Conservation (phyloP, 73 alveolate genomes). For the Paramecium biaurelia region DNA sequence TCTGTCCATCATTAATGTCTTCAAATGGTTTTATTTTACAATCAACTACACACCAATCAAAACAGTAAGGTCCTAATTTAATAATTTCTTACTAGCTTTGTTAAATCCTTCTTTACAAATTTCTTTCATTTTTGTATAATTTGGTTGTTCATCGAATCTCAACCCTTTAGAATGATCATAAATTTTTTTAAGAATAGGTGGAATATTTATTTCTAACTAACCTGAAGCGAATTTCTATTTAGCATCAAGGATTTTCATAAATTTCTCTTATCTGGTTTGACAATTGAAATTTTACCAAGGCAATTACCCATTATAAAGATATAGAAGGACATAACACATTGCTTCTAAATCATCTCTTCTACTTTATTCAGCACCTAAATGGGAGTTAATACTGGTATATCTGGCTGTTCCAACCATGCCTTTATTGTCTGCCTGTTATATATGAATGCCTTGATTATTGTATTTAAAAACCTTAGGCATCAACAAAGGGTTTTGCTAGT, state of each 20-base stretch:
- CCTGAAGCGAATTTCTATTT: conserved; percentile 45
- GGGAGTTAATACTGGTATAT: conserved; percentile 60
- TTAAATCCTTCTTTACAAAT: background rate
- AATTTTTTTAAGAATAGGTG: background rate
- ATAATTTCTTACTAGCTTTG: background rate
- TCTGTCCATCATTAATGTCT: background rate
- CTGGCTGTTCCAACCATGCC: conserved; percentile 69
- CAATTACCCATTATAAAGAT: conserved; percentile 52
- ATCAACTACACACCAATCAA: conserved; percentile 62
- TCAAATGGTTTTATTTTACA: conserved; percentile 40
- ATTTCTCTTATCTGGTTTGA: conserved; percentile 54
- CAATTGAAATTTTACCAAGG: conserved; percentile 64
- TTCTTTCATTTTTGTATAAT: conserved; percentile 39
- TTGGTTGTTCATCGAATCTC: conserved; percentile 43
- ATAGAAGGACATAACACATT: conserved; percentile 56
- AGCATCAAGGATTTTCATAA: conserved; percentile 32
- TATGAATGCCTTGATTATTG: conserved; percentile 36
- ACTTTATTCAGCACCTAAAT: conserved; percentile 60
- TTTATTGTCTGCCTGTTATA: conserved; percentile 50
- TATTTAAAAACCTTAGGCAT: conserved; percentile 4
- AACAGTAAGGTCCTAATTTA: conserved; percentile 41
- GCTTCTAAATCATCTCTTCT: conserved; percentile 72
- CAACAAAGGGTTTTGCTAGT: conserved; percentile 57
- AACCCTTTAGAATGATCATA: conserved; percentile 49
- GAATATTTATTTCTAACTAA: conserved; percentile 48